Percentiles rank a stretch among this genome's conserved stretches.
phyloP scores from a whole-genome alignment of 306 rosid genomes.

The Corylus americana region DNA sequence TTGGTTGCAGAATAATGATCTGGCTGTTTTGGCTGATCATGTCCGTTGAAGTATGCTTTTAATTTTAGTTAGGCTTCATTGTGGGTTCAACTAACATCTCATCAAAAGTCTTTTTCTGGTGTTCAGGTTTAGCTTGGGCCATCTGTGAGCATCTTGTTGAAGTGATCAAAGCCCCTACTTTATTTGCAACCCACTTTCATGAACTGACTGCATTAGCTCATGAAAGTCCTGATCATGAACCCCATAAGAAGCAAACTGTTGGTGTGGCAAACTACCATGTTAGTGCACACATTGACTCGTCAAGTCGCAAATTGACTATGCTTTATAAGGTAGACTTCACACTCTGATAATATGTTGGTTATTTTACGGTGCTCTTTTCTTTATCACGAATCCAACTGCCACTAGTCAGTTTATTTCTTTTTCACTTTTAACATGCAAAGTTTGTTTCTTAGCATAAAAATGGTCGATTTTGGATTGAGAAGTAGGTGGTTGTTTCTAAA shows the following conservation, averaged over 20 bases:
- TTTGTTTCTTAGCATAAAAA: background rate
- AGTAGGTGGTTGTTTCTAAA: background rate
- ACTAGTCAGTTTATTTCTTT: background rate
- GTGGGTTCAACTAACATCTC: background rate
- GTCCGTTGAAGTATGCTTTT: background rate
- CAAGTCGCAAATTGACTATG: constrained; percentile 92
- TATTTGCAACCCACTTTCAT: constrained; percentile 97
- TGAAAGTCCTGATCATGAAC: constrained; percentile 45
- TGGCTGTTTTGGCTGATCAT: background rate
- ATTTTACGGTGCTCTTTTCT: background rate
- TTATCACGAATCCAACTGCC: background rate
- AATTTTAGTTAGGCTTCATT: background rate
- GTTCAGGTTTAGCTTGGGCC: constrained; percentile 96
- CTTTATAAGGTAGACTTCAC: constrained; percentile 71
- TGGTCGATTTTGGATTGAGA: background rate
- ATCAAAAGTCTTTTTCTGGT: constrained; percentile 32
- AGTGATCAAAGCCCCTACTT: constrained; percentile 86
- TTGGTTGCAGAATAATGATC: background rate
- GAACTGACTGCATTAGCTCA: constrained; percentile 84
- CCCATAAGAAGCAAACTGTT: constrained; percentile 51
- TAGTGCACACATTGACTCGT: constrained; percentile 90
- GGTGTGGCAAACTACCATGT: constrained; percentile 94
- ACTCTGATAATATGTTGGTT: background rate
- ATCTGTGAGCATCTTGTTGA: constrained; percentile 91
- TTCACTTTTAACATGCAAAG: background rate